These are phyloP conservation scores for Blastobotrys terrestris DNA, from an alignment of 805 yeast species.

Conservation along the genomic window DNA sequence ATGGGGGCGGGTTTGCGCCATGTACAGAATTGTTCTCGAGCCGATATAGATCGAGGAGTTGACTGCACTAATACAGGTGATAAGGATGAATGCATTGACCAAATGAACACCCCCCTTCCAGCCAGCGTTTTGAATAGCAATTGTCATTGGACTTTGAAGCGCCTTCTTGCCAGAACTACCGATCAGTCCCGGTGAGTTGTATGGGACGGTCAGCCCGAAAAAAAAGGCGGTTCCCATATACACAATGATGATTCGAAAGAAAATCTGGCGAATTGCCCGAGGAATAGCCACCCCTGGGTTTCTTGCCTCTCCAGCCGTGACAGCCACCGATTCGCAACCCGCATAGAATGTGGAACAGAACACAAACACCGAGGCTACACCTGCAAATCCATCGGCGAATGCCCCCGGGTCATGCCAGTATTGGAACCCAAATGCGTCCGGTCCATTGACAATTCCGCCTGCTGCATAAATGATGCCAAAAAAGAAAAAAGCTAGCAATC, in stretches of 20 bases:
- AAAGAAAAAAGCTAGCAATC: constrained; percentile 52
- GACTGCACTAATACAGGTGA: constrained; percentile 63
- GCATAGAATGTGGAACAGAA: constrained; percentile 56
- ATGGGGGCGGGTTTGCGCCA: constrained; percentile 49
- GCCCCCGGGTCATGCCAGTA: constrained; percentile 55
- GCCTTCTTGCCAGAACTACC: constrained; percentile 37
- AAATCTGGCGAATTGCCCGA: constrained; percentile 51
- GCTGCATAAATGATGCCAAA: constrained; percentile 50
- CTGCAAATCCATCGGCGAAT: constrained; percentile 39
- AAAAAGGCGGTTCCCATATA: constrained; percentile 53
- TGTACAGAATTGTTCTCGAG: constrained; percentile 57
- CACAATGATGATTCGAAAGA: constrained; percentile 48
- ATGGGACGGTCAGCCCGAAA: constrained; percentile 59
- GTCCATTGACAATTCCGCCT: constrained; percentile 46
- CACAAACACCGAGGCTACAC: constrained; percentile 49
- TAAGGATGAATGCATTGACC: constrained; percentile 54
- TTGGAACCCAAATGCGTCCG: constrained; percentile 50
- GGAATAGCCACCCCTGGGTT: constrained; percentile 60
- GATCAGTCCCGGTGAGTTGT: constrained; percentile 40
- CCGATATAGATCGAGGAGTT: constrained; percentile 66
- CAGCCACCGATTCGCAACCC: constrained; percentile 54
- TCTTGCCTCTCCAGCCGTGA: constrained; percentile 59
- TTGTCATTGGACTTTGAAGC: constrained; percentile 45
- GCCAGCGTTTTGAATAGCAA: constrained; percentile 46
- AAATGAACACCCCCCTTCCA: constrained; percentile 47